Conservation (phyloP, 1,284 basidiomycete genomes). For the Ustilago shanxiensis region DNA sequence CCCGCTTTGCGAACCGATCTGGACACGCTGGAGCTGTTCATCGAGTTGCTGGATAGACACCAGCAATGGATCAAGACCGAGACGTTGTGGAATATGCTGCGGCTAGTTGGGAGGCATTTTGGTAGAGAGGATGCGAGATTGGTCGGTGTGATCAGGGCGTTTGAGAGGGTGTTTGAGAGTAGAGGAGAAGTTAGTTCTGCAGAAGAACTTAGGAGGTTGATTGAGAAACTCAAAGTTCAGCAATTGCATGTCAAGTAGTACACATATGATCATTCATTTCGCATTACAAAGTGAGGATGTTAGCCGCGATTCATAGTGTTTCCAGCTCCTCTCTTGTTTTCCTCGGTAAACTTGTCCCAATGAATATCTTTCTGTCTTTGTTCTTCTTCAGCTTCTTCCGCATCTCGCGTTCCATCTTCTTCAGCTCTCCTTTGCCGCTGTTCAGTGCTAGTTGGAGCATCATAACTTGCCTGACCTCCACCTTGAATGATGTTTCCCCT, state of each 20-base stretch:
- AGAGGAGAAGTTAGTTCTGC: conserved; percentile 17
- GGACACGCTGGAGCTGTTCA: conserved; percentile 20
- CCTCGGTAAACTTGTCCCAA: conserved; percentile 61
- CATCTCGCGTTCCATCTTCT: conserved; percentile 81
- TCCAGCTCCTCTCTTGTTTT: conserved; percentile 78
- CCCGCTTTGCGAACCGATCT: conserved; percentile 13
- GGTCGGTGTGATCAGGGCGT: conserved; percentile 23
- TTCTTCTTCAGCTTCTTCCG: conserved; percentile 78
- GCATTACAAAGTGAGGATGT: background rate
- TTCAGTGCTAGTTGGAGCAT: conserved; percentile 71
- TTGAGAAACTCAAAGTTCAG: background rate
- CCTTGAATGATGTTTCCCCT: conserved; percentile 88
- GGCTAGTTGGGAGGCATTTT: conserved; percentile 22
- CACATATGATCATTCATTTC: background rate
- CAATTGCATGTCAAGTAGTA: conserved; percentile 3
- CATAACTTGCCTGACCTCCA: conserved; percentile 73
- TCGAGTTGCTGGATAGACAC: conserved; percentile 25
- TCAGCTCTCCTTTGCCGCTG: conserved; percentile 72
- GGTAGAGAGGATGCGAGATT: conserved; percentile 4
- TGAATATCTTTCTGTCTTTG: conserved; percentile 56
- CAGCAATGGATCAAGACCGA: conserved; percentile 23
- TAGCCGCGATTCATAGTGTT: conserved; percentile 92
- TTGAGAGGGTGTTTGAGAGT: conserved; percentile 24
- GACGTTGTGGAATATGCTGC: conserved; percentile 40
- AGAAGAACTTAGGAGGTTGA: conserved; percentile 5